phyloP scores from a whole-genome alignment of 169 alveolate species.

The Plasmodium malariae region DNA sequence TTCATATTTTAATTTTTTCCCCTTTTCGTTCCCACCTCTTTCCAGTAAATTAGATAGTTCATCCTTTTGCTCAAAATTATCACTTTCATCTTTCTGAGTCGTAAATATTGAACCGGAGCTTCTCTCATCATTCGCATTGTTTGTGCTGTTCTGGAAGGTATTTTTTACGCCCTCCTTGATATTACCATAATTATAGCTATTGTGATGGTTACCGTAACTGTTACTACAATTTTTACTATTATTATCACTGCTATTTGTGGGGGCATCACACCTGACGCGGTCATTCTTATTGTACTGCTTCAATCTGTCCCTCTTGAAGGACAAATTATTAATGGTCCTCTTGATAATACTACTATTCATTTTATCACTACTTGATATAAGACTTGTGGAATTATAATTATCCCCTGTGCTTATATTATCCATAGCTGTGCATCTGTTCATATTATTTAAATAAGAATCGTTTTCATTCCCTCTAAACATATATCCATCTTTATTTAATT shows the following conservation, averaged over 20 bases:
- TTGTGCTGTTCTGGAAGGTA: background rate
- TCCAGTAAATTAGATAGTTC: constrained; percentile 20
- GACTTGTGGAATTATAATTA: background rate
- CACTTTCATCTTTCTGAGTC: constrained; percentile 14
- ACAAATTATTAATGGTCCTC: background rate
- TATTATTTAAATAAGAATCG: background rate
- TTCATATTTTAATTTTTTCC: constrained; percentile 36
- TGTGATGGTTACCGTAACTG: too few relatives aligned
- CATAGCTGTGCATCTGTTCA: background rate
- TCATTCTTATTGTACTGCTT: background rate
- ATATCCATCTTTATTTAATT: background rate
- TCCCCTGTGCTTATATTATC: background rate
- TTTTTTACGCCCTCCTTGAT: too few relatives aligned
- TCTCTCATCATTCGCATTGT: constrained; percentile 2
- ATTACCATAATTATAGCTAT: too few relatives aligned
- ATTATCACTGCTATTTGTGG: background rate
- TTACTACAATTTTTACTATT: too few relatives aligned
- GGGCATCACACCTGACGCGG: background rate
- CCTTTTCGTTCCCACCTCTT: constrained; percentile 20
- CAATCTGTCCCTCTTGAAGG: background rate
- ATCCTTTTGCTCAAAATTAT: constrained; percentile 7
- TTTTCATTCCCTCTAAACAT: background rate
- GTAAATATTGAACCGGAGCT: constrained; percentile 22
- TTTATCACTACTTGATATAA: background rate
- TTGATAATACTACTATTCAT: constrained; percentile 17